These are phyloP conservation scores for Erysimum cheiri DNA, from an alignment of 441 rosid species.

Conservation along the genomic window DNA sequence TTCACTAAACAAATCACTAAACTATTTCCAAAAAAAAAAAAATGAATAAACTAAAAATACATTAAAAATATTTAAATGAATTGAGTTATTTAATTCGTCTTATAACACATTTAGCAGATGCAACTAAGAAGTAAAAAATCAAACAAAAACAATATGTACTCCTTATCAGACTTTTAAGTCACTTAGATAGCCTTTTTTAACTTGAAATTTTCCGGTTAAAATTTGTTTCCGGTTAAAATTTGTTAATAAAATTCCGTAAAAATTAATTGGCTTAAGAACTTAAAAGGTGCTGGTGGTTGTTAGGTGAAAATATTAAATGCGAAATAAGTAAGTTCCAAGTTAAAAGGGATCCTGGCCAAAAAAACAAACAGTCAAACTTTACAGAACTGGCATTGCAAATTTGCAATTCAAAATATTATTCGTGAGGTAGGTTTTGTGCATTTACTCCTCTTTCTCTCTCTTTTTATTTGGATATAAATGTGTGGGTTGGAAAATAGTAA, in stretches of 20 bases:
- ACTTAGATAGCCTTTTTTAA: background rate
- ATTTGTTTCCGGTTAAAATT: too few species aligned
- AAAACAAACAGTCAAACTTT: conserved; percentile 28
- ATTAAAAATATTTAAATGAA: background rate
- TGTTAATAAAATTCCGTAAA: too few species aligned
- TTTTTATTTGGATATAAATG: background rate
- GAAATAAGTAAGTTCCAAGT: conserved; percentile 35
- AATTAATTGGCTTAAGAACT: background rate
- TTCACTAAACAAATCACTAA: background rate
- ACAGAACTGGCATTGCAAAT: conserved; percentile 13
- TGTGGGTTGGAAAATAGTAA: background rate
- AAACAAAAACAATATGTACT: background rate
- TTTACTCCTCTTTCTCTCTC: conserved; percentile 15
- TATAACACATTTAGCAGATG: background rate
- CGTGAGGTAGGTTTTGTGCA: conserved; percentile 38
- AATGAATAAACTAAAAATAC: background rate
- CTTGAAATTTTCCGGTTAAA: background rate
- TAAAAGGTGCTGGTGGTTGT: background rate
- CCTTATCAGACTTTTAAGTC: conserved; percentile 5
- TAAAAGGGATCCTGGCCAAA: conserved; percentile 32
- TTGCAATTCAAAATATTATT: conserved; percentile 18
- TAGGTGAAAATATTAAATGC: conserved; percentile 36
- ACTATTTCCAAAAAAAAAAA: background rate
- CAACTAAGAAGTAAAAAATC: background rate
- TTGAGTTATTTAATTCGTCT: background rate